Evolutionary conservation across 495 filamentous ascomycete genomes (phyloP), one percentile per base, ranked within the genome.

Genomic region (Aeminium ludgeri): DNA sequence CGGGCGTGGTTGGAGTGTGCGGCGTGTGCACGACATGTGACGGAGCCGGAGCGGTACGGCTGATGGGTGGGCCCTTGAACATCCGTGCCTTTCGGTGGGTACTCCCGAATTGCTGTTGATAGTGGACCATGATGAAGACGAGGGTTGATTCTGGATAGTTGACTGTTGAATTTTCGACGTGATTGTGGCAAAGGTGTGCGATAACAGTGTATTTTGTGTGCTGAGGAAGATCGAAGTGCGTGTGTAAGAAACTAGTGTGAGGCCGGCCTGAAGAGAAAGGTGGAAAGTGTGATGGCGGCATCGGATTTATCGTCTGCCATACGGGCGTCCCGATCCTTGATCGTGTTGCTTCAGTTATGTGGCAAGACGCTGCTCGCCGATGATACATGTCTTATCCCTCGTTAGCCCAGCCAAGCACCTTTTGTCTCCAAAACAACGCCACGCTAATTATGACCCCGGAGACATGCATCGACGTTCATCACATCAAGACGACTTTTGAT

Each of bases 201-300:
- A 30, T 7, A 30, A n/a, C 8, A 30, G 28, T 8, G 7, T 30
- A n/a, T 30, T n/a, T 7, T 8, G 31, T 13, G 3, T 33, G 11
- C 31, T 5, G 31, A 12, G 31, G 12, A 3, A 33, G 31, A 17
- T 33, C 4, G 8, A 25, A 25, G 8, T 25, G 23, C 12, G 31
- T 33, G 12, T 13, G 3, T 4, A 6, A 17, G 13, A 38, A 38
- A 25, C 18, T 11, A 38, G 4, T 19, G 20, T 20, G 20, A 28
- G 36, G 36, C 36, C 36, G 20, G 36, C 36, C 36, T 38, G 18
- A 27, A n/a, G 20, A 38, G 34, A 36, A 19, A 29, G n/a, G 23
- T 13, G 6, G 19, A 38, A 7, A 27, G 19, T 10, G 27, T 5
- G 27, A 20, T 3, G 13, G 19, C 12, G 36, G 6, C 7, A 8